Evolutionary conservation across 2,329 filamentous ascomycete genomes (phyloP).

Genomic region (Hypoxylon sp.): DNA sequence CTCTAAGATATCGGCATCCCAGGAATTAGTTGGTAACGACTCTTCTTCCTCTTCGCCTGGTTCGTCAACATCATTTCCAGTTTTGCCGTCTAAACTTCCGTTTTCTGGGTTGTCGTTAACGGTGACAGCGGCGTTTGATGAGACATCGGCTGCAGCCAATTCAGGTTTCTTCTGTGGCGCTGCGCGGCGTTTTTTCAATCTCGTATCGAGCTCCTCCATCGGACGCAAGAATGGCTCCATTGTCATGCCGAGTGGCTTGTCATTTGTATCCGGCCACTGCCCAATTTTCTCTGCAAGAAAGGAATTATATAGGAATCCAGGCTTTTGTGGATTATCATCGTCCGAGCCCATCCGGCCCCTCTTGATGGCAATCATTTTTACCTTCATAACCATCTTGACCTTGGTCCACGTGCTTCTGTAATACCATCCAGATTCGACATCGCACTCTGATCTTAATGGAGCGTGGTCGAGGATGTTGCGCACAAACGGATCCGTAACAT

Average conservation of each 20-base stretch:
- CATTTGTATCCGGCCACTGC: slow-evolving; percentile 50
- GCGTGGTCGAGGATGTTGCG: slow-evolving; percentile 75
- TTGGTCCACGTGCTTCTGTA: slow-evolving; percentile 86
- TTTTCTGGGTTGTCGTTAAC: slow-evolving; percentile 43
- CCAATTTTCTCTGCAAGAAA: slow-evolving; percentile 55
- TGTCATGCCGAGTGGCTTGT: slow-evolving; percentile 47
- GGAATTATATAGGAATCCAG: slow-evolving; percentile 59
- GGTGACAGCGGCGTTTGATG: slow-evolving; percentile 24
- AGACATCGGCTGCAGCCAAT: neutral
- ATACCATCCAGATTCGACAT: slow-evolving; percentile 85
- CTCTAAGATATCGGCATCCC: slow-evolving; percentile 51
- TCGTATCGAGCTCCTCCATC: slow-evolving; percentile 50
- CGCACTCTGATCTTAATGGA: slow-evolving; percentile 71
- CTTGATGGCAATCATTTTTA: slow-evolving; percentile 81
- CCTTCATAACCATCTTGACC: slow-evolving; percentile 87
- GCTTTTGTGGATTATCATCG: slow-evolving; percentile 56
- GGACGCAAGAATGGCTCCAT: slow-evolving; percentile 52
- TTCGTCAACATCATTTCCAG: slow-evolving; percentile 44
- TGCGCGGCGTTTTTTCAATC: slow-evolving; percentile 32
- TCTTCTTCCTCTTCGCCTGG: slow-evolving; percentile 47
- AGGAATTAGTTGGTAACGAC: slow-evolving; percentile 46
- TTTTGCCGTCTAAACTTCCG: slow-evolving; percentile 47
- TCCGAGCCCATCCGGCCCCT: slow-evolving; percentile 67
- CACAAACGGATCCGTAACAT: slow-evolving; percentile 86
- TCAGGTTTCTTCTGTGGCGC: slow-evolving; percentile 10